Evolutionary conservation across 139 green algal species (phyloP).

Genomic region (Dunaliella sp.): DNA sequence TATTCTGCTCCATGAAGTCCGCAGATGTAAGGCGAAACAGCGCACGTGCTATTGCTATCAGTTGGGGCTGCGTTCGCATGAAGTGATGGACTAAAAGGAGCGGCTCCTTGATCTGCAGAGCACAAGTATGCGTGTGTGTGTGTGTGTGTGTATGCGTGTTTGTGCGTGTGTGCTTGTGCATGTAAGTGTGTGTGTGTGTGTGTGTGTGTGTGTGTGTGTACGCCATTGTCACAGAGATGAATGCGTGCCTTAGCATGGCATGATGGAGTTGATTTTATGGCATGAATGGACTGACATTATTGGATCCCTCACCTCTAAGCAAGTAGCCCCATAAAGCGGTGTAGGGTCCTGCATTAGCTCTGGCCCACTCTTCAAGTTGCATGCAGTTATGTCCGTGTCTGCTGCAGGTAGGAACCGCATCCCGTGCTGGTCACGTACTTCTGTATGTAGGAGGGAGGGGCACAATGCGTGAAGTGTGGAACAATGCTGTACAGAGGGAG

Average conservation of each 20-base stretch:
- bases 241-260: too few species aligned
- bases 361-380: neutral
- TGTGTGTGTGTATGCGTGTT: neutral
- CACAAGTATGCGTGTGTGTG: neutral
- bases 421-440: neutral
- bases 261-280: too few species aligned
- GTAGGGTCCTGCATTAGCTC: neutral
- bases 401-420: neutral
- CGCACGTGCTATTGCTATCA: neutral
- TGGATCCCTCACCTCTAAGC: neutral
- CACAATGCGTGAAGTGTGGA: too few species aligned
- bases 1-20: neutral
- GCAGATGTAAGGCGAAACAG: neutral
- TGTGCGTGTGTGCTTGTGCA: neutral
- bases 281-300: too few species aligned
- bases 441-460: neutral
- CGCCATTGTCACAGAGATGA: too few species aligned
- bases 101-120: neutral
- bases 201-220: neutral
- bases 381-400: neutral
- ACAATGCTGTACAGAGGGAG: too few species aligned
- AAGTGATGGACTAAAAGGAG: neutral
- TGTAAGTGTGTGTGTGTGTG: neutral
- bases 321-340: neutral
- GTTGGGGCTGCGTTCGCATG: neutral